Evolutionary conservation across 139 green algal genomes (phyloP).

Genomic region (Haematococcus sp.): DNA sequence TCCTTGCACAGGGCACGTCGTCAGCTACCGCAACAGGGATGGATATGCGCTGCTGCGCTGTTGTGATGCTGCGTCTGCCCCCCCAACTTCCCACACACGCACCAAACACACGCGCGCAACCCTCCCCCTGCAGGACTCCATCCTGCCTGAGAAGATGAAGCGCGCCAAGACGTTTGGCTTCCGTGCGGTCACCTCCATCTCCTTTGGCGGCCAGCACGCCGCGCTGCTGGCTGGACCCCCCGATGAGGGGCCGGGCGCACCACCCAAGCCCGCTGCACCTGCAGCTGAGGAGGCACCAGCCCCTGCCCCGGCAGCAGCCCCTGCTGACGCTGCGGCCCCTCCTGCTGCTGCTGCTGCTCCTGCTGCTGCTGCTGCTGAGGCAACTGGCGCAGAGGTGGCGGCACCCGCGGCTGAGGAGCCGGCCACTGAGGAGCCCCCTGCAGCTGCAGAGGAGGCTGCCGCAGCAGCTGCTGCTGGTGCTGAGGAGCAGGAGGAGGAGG

Average conservation of each 20-base stretch:
- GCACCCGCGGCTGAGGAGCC: too few relatives aligned
- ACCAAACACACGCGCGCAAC: too few relatives aligned
- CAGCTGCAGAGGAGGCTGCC: too few relatives aligned
- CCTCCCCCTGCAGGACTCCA: constrained; percentile 47
- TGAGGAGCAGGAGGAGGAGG: not conserved
- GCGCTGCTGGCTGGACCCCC: constrained; percentile 47
- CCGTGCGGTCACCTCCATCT: constrained; percentile 42
- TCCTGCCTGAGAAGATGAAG: constrained; percentile 55
- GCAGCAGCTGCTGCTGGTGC: too few relatives aligned
- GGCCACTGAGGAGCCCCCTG: too few relatives aligned
- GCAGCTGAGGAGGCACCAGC: not conserved
- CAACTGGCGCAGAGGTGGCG: too few relatives aligned
- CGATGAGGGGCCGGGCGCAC: not conserved
- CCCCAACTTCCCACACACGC: not conserved
- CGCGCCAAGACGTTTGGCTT: constrained; percentile 51
- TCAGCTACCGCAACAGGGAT: not conserved
- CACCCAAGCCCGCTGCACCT: not conserved
- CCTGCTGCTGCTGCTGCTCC: not conserved
- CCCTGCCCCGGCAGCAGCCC: not conserved
- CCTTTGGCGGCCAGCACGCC: constrained; percentile 80
- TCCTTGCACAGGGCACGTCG: not conserved
- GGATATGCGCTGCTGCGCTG: not conserved
- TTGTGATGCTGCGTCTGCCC: not conserved
- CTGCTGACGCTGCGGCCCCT: not conserved
- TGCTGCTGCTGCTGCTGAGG: not conserved